phyloP scores from a whole-genome alignment of 2,329 filamentous ascomycete species.

The Diaporthe humulicola region DNA sequence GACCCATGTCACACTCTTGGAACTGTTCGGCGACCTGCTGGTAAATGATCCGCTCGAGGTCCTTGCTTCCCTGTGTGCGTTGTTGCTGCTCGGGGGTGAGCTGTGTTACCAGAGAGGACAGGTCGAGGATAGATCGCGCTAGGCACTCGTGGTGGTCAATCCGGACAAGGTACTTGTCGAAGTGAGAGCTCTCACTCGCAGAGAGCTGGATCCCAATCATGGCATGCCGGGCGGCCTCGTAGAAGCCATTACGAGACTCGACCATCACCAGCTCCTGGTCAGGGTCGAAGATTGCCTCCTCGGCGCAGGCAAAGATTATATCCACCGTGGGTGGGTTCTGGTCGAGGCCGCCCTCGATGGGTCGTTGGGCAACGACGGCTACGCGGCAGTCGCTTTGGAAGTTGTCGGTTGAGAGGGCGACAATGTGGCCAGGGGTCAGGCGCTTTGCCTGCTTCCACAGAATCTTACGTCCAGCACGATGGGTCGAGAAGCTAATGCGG shows the following conservation, averaged over 20 bases:
- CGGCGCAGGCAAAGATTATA: slow-evolving; percentile 74
- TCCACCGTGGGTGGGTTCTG: slow-evolving; percentile 80
- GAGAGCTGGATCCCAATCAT: slow-evolving; percentile 78
- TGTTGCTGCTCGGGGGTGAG: slow-evolving; percentile 39
- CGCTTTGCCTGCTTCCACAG: slow-evolving; percentile 70
- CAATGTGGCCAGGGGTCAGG: slow-evolving; percentile 64
- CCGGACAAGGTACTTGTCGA: slow-evolving; percentile 72
- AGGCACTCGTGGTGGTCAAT: slow-evolving; percentile 51
- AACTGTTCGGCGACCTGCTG: slow-evolving; percentile 33
- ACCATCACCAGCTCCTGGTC: slow-evolving; percentile 81
- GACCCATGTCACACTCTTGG: slow-evolving; percentile 41
- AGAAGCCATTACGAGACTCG: slow-evolving; percentile 80
- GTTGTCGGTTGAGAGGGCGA: slow-evolving; percentile 69
- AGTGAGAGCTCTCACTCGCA: slow-evolving; percentile 66
- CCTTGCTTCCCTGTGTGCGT: background rate
- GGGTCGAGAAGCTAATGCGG: slow-evolving; percentile 78
- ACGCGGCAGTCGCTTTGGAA: slow-evolving; percentile 77
- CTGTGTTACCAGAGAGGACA: slow-evolving; percentile 50
- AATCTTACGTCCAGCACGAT: slow-evolving; percentile 74
- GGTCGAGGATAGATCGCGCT: slow-evolving; percentile 53
- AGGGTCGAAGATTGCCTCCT: slow-evolving; percentile 77
- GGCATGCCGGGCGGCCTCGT: slow-evolving; percentile 80
- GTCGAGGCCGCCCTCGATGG: slow-evolving; percentile 70
- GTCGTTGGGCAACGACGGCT: slow-evolving; percentile 79
- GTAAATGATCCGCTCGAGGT: slow-evolving; percentile 2